Conservation (phyloP, 495 filamentous ascomycete species). For the Aspergillus panamensis region DNA sequence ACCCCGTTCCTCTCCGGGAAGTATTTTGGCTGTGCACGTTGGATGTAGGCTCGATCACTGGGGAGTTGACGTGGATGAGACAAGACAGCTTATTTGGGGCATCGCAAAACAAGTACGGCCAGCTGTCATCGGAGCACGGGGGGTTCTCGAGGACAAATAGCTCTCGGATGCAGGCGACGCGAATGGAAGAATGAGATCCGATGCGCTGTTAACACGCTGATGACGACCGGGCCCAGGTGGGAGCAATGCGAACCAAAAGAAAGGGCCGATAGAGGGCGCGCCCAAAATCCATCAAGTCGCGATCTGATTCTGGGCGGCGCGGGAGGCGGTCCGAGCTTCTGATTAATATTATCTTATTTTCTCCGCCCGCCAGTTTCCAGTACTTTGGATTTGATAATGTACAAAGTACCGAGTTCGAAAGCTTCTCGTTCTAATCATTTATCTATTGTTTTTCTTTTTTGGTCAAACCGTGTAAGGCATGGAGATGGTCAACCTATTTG, state of each 20-base stretch:
- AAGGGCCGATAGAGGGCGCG: constrained; percentile 27
- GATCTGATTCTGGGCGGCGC: constrained; percentile 30
- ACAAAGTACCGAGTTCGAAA: neutral
- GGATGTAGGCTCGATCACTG: constrained; percentile 17
- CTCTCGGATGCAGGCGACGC: neutral
- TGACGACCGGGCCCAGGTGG: neutral
- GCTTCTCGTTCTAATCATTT: neutral
- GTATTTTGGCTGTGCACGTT: constrained; percentile 7
- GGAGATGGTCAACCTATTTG: neutral
- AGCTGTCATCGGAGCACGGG: constrained; percentile 17
- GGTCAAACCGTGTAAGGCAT: neutral
- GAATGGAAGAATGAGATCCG: neutral
- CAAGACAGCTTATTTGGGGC: constrained; percentile 23
- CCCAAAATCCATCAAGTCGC: constrained; percentile 39
- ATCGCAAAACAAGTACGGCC: constrained; percentile 28
- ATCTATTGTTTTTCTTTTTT: neutral
- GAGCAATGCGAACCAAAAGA: constrained; percentile 18
- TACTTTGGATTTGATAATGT: neutral
- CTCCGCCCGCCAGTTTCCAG: constrained; percentile 6
- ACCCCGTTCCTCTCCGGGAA: constrained; percentile 7
- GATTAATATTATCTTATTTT: neutral
- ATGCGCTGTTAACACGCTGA: neutral
- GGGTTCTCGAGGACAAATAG: neutral
- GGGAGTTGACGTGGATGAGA: constrained; percentile 24
- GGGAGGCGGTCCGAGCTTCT: constrained; percentile 38